Base-by-base conservation (phyloP, 2,329 filamentous ascomycete genomes). In the Aspergillus thermomutatus region DNA sequence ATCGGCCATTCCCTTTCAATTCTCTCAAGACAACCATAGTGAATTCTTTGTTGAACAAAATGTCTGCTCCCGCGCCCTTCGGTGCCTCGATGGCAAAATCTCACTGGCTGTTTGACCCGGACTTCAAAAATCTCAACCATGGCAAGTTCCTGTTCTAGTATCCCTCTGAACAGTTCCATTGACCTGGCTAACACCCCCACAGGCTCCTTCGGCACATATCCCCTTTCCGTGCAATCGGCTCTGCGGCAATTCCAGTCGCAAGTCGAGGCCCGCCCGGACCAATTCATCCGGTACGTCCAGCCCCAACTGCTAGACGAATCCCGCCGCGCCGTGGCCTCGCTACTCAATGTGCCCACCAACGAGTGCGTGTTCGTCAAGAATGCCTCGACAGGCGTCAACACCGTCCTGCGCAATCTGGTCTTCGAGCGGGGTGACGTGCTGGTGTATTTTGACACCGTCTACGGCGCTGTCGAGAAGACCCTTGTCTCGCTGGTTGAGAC, bases 311-410 rank as follows among this genome's bases (percentile, higher is more conserved):
- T 96, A 0, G 85, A 90, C 60, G 77, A 83, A 60, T 82, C 82
- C 9, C 87, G 91, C 8, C 75, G 73, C 37, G 87, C 86, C 3
- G 76, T 92, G 4, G 88, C 90, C 1, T 70, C 77, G 25, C 67
- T 91, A 23, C 77, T 97, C 58, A 83, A 89, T 58, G 87, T 83
- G 0, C 85, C 87, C 0, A 68, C 79, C 1, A 80, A 87, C 9
- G 85, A 87, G 9, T 77, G 90, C 41, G 91, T 96, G 0, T 87
- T 95, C 61, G 86, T 96, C 0, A 78, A 83, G 56, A 97, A 97
- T 70, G 91, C 92, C 11, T 95, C 91, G 0, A 87, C 83, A 0
- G 77, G 75, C 54, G 66, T 77, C 49, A 93, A 94, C 75, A 90
- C 86, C 0, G 84, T 96, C 4, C 81, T 96, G n/a, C 85, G 88